Evolutionary conservation across 306 rosid genomes (phyloP).

Genomic region (cucumber (Cucumis sativus)): DNA sequence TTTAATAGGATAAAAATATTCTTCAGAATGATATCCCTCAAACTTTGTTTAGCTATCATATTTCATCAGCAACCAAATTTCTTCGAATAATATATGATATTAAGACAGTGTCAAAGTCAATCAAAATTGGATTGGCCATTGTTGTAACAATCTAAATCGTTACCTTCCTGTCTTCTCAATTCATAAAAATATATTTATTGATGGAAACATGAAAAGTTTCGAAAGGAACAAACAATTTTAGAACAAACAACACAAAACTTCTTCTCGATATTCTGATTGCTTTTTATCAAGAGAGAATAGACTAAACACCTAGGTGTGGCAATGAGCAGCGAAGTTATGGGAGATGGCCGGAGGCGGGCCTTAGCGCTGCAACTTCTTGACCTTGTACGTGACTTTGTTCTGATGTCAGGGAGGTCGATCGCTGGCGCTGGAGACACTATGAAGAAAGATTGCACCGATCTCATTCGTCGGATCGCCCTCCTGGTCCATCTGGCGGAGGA

Average conservation of each 20-base stretch:
- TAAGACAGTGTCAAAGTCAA: slow-evolving; percentile 6
- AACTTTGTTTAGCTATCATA: neutral
- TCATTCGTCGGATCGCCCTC: slow-evolving; percentile 82
- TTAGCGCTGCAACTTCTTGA: slow-evolving; percentile 44
- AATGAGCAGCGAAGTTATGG: slow-evolving; percentile 47
- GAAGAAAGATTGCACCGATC: slow-evolving; percentile 79
- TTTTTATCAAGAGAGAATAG: neutral
- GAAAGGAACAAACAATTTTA: neutral
- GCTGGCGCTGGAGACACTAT: slow-evolving; percentile 23
- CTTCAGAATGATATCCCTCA: neutral
- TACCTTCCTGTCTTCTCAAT: neutral
- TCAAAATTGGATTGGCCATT: neutral
- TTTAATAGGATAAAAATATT: neutral
- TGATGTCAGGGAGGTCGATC: slow-evolving; percentile 19
- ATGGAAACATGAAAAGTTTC: neutral
- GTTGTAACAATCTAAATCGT: neutral
- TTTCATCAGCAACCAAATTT: slow-evolving; percentile 2
- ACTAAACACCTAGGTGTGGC: neutral
- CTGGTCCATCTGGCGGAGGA: slow-evolving; percentile 71
- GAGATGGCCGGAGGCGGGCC: slow-evolving; percentile 27
- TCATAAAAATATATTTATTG: neutral
- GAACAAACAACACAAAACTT: neutral
- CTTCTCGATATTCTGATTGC: neutral
- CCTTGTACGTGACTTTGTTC: slow-evolving; percentile 43
- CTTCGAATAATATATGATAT: neutral